These are phyloP conservation scores for Leucosporidium scottii DNA, from an alignment of 768 basidiomycete species.

Conservation along the genomic window DNA sequence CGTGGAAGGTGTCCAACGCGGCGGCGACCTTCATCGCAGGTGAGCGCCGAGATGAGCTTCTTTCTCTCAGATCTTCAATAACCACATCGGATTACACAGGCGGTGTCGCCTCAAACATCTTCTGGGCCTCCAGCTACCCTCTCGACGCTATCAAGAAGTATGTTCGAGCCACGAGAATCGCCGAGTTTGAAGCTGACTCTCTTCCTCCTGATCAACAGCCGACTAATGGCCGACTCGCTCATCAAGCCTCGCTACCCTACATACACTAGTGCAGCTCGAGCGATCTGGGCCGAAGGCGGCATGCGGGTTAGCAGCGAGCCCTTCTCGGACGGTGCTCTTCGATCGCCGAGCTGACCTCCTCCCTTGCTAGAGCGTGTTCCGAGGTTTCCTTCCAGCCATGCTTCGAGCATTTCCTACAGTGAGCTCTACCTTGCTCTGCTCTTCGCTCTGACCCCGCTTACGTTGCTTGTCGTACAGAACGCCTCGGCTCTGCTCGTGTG, in stretches of 20 bases:
- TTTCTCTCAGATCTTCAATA: too few species aligned
- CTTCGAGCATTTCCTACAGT: slow-evolving; percentile 35
- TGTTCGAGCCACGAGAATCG: slow-evolving; percentile 15
- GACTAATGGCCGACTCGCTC: slow-evolving; percentile 34
- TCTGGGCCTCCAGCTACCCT: slow-evolving; percentile 50
- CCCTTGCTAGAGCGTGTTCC: slow-evolving; percentile 26
- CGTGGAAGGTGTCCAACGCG: slow-evolving; percentile 54
- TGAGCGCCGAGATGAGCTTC: too few species aligned
- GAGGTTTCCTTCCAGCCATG: slow-evolving; percentile 33
- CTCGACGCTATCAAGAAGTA: slow-evolving; percentile 80
- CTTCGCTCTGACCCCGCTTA: too few species aligned
- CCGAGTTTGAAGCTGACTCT: background rate
- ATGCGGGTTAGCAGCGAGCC: slow-evolving; percentile 7
- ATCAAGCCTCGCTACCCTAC: slow-evolving; percentile 29
- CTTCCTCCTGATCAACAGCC: slow-evolving; percentile 15
- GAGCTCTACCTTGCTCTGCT: background rate
- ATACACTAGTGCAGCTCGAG: slow-evolving; percentile 15
- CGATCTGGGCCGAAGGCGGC: slow-evolving; percentile 32
- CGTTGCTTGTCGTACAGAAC: slow-evolving; percentile 15
- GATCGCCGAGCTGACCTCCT: background rate
- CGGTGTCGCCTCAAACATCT: background rate
- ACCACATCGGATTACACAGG: background rate
- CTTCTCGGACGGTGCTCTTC: too few species aligned
- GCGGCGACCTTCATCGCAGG: slow-evolving; percentile 61
- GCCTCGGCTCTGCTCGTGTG: slow-evolving; percentile 33